These are phyloP conservation scores for Chondrostereum purpureum DNA, from an alignment of 1,284 basidiomycete species.

Conservation along the genomic window DNA sequence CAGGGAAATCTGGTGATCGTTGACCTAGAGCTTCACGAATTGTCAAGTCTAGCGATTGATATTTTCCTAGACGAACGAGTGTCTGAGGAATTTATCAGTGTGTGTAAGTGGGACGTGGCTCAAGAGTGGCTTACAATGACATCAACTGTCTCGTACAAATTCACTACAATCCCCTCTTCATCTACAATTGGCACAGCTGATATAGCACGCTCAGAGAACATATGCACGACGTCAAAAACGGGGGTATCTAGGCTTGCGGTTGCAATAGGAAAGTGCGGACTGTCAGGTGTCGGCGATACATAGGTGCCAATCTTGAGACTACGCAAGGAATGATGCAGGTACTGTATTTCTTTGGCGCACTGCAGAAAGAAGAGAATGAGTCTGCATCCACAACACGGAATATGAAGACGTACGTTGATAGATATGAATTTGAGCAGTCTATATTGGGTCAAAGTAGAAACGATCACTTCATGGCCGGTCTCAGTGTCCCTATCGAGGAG, in stretches of 20 bases:
- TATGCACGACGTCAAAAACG: constrained; percentile 97
- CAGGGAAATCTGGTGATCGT: constrained; percentile 89
- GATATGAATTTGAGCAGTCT: constrained; percentile 97
- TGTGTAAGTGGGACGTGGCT: constrained; percentile 9
- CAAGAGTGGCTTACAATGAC: constrained; percentile 73
- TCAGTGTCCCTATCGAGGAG: constrained; percentile 91
- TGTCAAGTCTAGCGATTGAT: constrained; percentile 92
- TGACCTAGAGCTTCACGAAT: constrained; percentile 91
- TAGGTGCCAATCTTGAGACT: constrained; percentile 94
- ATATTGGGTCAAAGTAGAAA: constrained; percentile 96
- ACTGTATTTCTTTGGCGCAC: constrained; percentile 71
- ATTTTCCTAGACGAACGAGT: constrained; percentile 89
- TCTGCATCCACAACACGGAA: constrained; percentile 4
- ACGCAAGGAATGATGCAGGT: constrained; percentile 74
- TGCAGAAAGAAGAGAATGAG: constrained; percentile 21
- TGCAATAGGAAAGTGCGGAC: constrained; percentile 84
- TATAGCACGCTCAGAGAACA: constrained; percentile 95
- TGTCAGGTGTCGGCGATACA: constrained; percentile 49
- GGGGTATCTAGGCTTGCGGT: constrained; percentile 90
- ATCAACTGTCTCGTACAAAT: constrained; percentile 98
- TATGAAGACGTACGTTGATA: constrained; percentile 74
- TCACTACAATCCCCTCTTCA: constrained; percentile 88
- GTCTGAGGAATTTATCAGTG: constrained; percentile 48
- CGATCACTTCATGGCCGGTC: constrained; percentile 92
- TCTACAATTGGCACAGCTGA: constrained; percentile 97